Evolutionary conservation across 2,329 filamentous ascomycete genomes (phyloP).

Genomic region (Colletotrichum trifolii): DNA sequence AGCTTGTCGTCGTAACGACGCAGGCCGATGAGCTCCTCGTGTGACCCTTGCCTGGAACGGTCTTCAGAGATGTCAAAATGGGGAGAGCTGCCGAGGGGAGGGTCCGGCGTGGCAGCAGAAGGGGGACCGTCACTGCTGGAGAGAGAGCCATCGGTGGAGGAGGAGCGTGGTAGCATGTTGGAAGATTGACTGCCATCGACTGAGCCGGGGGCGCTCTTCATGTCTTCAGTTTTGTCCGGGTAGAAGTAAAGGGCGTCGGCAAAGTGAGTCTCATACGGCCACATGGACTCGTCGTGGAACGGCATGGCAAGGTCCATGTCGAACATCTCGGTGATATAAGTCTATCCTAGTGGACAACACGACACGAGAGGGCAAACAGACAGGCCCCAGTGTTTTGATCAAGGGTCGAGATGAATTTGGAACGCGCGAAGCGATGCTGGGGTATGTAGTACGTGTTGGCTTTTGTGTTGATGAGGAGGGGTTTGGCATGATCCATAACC

Average conservation of each 20-base stretch:
- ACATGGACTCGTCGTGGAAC: no score
- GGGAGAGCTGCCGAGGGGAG: background rate
- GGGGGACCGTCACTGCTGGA: background rate
- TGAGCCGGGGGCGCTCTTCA: no score
- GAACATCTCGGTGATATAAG: slow-evolving; percentile 20
- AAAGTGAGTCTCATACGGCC: no score
- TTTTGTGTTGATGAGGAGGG: background rate
- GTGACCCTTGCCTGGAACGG: no score
- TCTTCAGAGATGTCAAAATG: background rate
- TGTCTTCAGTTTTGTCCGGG: no score
- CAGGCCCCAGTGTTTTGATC: slow-evolving; percentile 9
- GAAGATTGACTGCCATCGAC: no score
- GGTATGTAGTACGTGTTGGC: slow-evolving; percentile 5
- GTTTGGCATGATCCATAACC: background rate
- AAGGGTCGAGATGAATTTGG: background rate
- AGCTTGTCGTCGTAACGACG: background rate
- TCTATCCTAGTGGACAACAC: slow-evolving; percentile 2
- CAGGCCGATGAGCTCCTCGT: no score
- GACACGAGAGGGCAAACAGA: slow-evolving; percentile 2
- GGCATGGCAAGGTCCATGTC: slow-evolving; percentile 3
- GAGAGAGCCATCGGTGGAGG: background rate
- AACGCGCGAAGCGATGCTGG: background rate
- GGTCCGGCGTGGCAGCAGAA: background rate
- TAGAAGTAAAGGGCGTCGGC: no score
- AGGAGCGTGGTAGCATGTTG: background rate